Evolutionary conservation across 805 yeast species (phyloP).

Genomic region (Hermanozyma aechmeae): DNA sequence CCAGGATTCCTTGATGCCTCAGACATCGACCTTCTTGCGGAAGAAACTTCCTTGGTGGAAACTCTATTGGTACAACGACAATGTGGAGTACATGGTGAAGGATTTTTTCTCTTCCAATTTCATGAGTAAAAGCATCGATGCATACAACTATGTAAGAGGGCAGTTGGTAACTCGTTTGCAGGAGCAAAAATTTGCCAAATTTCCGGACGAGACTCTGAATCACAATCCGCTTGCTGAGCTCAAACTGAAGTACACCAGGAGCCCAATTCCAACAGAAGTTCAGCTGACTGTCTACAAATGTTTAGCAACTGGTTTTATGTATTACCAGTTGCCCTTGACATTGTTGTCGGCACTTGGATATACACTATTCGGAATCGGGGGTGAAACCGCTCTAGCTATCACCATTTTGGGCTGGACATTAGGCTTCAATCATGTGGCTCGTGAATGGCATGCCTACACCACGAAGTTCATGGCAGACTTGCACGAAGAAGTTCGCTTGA

Average conservation of each 20-base stretch:
- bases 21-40: constrained; percentile 19
- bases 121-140: constrained; percentile 30
- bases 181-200: constrained; percentile 15
- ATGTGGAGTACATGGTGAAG: constrained; percentile 32
- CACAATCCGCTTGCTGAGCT: constrained; percentile 21
- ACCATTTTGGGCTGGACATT: constrained; percentile 28
- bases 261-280: constrained; percentile 19
- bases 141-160: constrained; percentile 29
- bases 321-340: constrained; percentile 30
- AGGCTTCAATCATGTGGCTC: constrained; percentile 33
- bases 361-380: constrained; percentile 22
- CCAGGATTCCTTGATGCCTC: constrained; percentile 24
- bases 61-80: constrained; percentile 31
- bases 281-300: constrained; percentile 27
- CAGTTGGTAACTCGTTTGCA: constrained; percentile 21
- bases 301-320: constrained; percentile 19
- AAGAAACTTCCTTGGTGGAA: constrained; percentile 31
- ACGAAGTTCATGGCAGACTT: constrained; percentile 18
- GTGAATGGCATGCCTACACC: constrained; percentile 23
- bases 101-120: constrained; percentile 26
- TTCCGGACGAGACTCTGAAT: constrained; percentile 5
- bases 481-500: constrained; percentile 26
- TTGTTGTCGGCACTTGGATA: constrained; percentile 20
- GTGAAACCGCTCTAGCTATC: constrained; percentile 24
- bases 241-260: constrained; percentile 21